Base-by-base conservation (phyloP, 2,329 filamentous ascomycete genomes). In the Pseudogymnoascus sp. region DNA sequence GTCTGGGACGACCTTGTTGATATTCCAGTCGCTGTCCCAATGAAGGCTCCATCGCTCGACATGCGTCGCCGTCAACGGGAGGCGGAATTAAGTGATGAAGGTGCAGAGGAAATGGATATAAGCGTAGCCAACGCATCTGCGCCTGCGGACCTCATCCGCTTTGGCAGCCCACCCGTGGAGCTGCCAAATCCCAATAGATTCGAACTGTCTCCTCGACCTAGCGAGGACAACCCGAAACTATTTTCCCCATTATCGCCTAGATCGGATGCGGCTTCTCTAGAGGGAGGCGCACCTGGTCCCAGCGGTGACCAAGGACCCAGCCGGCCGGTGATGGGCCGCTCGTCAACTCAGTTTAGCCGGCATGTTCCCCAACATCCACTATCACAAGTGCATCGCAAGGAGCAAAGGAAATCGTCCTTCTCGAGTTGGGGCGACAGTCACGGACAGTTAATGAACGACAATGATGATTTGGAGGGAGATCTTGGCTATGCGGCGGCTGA, bases 1-100 rank as follows among this genome's bases (percentile, higher is more conserved):
- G 92, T 99, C 10, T 99, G 94, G 94, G 94, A 99, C 69, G 94
- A 99, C 70, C 77, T 97, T 19, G 94, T 99, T 19, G 94, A 99
- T 68, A 89, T 99, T 13, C 94, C 94, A 2, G 87, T 97, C 56
- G 94, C 92, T 2, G 90, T 96, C 30, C 92, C 92, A 21, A 86
- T 99, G 79, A 85, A 89, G 57, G 82, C 83, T 7, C 88, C 92
- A 6, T 92, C 89, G 3, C 85, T 85, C n/a, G 92, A 97, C 69
- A 86, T 90, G 77, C 85, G 86, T 61, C 82, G 88, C 59, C 84
- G 83, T 59, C 55, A 57, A 23, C 77, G 79, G 65, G 80, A 80
- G 57, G 74, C 72, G 58, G 77, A 76, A 61, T 61, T 71, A 13
- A 72, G 67, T 59, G 72, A 70, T 67, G 79, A 72, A 39, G 82